phyloP scores from a whole-genome alignment of 2,329 filamentous ascomycete genomes.

The Ophiosphaerella narmari region DNA sequence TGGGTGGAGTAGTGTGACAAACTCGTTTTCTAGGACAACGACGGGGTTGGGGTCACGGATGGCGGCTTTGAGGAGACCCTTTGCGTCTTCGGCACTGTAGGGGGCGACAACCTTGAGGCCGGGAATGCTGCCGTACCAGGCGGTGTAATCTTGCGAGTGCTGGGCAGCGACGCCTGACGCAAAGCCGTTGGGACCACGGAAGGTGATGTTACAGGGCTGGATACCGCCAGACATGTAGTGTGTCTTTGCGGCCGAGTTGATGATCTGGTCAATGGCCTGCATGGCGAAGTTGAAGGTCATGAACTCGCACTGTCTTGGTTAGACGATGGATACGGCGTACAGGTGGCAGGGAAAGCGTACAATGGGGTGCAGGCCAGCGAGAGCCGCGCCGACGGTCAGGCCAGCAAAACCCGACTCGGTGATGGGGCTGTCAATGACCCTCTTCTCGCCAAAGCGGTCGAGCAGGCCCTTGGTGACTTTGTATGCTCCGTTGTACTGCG shows the following conservation, averaged over 20 bases:
- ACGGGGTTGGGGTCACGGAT: conserved; percentile 99
- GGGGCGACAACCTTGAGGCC: conserved; percentile 96
- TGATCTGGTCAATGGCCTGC: conserved; percentile 99
- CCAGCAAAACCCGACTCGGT: conserved; percentile 95
- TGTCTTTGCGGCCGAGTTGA: conserved; percentile 98
- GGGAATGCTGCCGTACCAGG: conserved; percentile 98
- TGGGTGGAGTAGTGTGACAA: conserved; percentile 12
- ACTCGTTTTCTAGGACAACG: conserved; percentile 65
- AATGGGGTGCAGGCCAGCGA: conserved; percentile 91
- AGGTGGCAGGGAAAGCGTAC: conserved; percentile 58
- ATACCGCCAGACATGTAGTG: conserved; percentile 99
- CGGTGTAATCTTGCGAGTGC: conserved; percentile 98
- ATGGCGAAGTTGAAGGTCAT: conserved; percentile 99
- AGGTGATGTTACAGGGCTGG: conserved; percentile 99
- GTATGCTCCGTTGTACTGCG: conserved; percentile 99
- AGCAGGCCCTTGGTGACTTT: conserved; percentile 98
- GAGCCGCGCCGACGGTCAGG: conserved; percentile 90
- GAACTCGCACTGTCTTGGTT: conserved; percentile 79
- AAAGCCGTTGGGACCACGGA: conserved; percentile 98
- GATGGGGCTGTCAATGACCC: conserved; percentile 97
- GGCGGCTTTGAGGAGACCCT: conserved; percentile 95
- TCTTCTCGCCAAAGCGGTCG: conserved; percentile 95
- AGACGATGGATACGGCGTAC: conserved; percentile 1
- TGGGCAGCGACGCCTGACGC: conserved; percentile 93
- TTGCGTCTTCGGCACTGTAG: conserved; percentile 97